A percentile compares a stretch with the other conserved stretches of the same genome.
Conservation (phyloP, 2,329 filamentous ascomycete species). For the Huntiella bhutanensis region DNA sequence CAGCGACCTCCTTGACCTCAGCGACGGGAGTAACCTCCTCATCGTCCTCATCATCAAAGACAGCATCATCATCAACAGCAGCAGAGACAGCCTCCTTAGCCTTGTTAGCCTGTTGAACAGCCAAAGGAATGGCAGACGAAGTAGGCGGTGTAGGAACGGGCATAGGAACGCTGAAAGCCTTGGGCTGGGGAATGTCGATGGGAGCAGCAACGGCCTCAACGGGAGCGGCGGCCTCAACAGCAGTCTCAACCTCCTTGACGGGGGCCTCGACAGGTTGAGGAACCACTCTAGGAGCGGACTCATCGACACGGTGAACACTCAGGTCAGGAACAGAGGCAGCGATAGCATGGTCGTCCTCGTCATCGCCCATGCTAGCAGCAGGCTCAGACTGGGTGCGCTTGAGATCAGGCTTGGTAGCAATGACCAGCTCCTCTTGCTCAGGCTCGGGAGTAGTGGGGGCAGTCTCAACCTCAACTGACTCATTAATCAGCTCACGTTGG, state of each 20-base stretch:
- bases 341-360: background rate
- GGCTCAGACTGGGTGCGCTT: background rate
- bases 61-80: background rate
- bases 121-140: slow-evolving; percentile 1
- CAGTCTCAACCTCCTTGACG: background rate
- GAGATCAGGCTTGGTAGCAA: background rate
- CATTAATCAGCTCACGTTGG: background rate
- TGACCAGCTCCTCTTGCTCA: slow-evolving; percentile 3
- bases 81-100: background rate
- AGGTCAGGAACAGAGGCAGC: background rate
- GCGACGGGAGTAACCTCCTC: background rate
- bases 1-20: background rate
- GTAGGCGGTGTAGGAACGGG: slow-evolving; percentile 6
- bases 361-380: background rate
- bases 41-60: background rate
- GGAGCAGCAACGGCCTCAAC: background rate
- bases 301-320: background rate
- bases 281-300: background rate
- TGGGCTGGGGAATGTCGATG: background rate
- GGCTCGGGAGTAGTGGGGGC: slow-evolving; percentile 10
- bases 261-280: background rate
- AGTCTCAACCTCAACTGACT: slow-evolving; percentile 6
- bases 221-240: background rate
- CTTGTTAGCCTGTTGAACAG: background rate
- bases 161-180: background rate